Conservation (phyloP, 352 stramenopile species). For the Aphanomyces astaci region DNA sequence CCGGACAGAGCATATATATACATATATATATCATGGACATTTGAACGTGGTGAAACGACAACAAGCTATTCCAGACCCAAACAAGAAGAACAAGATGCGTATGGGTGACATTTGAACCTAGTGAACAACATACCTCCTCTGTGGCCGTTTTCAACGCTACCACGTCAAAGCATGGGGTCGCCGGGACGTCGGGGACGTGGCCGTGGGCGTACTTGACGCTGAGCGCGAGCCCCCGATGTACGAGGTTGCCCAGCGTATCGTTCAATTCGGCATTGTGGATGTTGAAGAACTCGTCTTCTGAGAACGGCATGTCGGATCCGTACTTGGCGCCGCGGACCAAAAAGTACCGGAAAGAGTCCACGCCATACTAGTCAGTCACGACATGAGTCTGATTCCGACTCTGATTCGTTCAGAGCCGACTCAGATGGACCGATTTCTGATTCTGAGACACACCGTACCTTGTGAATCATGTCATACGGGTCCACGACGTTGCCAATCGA, state of each 20-base stretch:
- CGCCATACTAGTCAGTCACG: conserved; percentile 47
- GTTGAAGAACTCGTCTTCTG: conserved; percentile 87
- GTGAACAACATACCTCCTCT: neutral
- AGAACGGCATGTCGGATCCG: conserved; percentile 93
- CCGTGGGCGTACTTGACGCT: conserved; percentile 94
- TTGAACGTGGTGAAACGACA: too few species aligned
- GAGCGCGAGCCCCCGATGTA: conserved; percentile 95
- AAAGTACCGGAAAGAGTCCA: conserved; percentile 95
- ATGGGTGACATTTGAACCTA: neutral
- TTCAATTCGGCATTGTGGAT: conserved; percentile 97
- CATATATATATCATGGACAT: too few species aligned
- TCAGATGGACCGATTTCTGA: too few species aligned
- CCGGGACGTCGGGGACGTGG: conserved; percentile 44
- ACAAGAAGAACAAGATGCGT: too few species aligned
- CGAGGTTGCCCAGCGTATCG: conserved; percentile 91
- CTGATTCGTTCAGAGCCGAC: too few species aligned
- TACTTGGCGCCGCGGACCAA: conserved; percentile 89
- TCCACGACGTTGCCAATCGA: conserved; percentile 98
- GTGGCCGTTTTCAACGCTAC: conserved; percentile 25
- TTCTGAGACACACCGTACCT: too few species aligned
- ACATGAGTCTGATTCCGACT: too few species aligned
- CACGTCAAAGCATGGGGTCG: conserved; percentile 24
- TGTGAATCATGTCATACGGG: conserved; percentile 91
- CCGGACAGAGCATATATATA: too few species aligned
- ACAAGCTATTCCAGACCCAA: too few species aligned